phyloP scores from a whole-genome alignment of 495 filamentous ascomycete genomes.

The Emericellopsis terricola region DNA sequence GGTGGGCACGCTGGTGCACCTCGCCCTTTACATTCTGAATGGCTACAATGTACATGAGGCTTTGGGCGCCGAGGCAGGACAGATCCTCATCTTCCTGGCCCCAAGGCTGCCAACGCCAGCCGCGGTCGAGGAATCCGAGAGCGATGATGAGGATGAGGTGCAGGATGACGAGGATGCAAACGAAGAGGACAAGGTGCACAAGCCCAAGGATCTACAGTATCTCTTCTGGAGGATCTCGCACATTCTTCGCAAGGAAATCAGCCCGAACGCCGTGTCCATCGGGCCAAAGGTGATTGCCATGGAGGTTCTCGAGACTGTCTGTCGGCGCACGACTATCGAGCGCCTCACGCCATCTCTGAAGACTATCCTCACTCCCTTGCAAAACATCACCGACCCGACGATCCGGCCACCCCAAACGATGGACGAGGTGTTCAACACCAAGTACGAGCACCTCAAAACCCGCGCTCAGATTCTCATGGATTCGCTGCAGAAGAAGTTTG shows the following conservation, averaged over 20 bases:
- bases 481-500: conserved; percentile 61
- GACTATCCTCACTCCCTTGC: conserved; percentile 58
- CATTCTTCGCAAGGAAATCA: conserved; percentile 62
- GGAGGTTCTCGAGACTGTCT: conserved; percentile 46
- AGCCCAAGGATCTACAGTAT: conserved; percentile 34
- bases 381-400: conserved; percentile 64
- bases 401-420: conserved; percentile 48
- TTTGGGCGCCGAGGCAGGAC: conserved; percentile 51
- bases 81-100: conserved; percentile 62
- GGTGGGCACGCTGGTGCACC: conserved; percentile 45
- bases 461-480: conserved; percentile 58
- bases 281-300: conserved; percentile 61
- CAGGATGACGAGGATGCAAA: conserved; percentile 23
- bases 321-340: conserved; percentile 32
- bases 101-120: conserved; percentile 45
- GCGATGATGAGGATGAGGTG: conserved; percentile 21
- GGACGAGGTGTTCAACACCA: conserved; percentile 46
- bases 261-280: conserved; percentile 38
- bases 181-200: conserved; percentile 17
- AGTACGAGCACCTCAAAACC: conserved; percentile 45
- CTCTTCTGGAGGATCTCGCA: conserved; percentile 58
- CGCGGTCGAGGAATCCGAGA: conserved; percentile 11
- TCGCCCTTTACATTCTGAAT: conserved; percentile 46
- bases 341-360: conserved; percentile 41
- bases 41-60: conserved; percentile 43